Conservation (phyloP, 441 rosid genomes). For the Mallotus repandus region DNA sequence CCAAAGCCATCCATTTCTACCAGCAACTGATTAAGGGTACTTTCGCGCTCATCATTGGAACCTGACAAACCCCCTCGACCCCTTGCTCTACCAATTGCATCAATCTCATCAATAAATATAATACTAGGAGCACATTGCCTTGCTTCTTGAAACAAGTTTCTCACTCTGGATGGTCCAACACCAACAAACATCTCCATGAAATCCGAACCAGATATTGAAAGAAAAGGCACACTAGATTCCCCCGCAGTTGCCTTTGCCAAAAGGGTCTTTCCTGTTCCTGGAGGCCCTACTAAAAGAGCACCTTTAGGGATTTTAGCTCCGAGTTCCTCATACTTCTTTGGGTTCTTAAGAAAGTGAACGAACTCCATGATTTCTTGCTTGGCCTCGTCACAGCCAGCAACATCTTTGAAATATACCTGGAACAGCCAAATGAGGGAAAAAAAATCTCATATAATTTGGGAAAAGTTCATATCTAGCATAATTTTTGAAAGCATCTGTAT, state of each 20-base stretch:
- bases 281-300: conserved; percentile 70
- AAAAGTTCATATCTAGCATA: conserved; percentile 1
- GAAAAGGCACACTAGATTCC: conserved; percentile 66
- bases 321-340: conserved; percentile 64
- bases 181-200: conserved; percentile 84
- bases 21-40: conserved; percentile 67
- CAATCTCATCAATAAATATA: conserved; percentile 66
- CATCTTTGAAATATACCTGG: conserved; percentile 64
- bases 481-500: neutral
- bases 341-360: conserved; percentile 75
- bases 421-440: neutral
- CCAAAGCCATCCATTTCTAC: conserved; percentile 82
- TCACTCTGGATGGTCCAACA: conserved; percentile 69
- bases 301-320: conserved; percentile 78
- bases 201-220: conserved; percentile 67
- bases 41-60: conserved; percentile 63
- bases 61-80: conserved; percentile 72
- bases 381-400: conserved; percentile 79
- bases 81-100: conserved; percentile 69
- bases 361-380: conserved; percentile 79
- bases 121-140: conserved; percentile 71
- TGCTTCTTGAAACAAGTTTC: conserved; percentile 74
- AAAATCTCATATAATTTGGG: neutral
- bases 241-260: conserved; percentile 80
- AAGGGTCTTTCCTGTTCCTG: conserved; percentile 75